Percentiles rank a stretch among this genome's conserved stretches.
These are phyloP conservation scores for Phyllosticta citriasiana DNA, from an alignment of 2,329 filamentous ascomycete genomes.

Conservation along the genomic window DNA sequence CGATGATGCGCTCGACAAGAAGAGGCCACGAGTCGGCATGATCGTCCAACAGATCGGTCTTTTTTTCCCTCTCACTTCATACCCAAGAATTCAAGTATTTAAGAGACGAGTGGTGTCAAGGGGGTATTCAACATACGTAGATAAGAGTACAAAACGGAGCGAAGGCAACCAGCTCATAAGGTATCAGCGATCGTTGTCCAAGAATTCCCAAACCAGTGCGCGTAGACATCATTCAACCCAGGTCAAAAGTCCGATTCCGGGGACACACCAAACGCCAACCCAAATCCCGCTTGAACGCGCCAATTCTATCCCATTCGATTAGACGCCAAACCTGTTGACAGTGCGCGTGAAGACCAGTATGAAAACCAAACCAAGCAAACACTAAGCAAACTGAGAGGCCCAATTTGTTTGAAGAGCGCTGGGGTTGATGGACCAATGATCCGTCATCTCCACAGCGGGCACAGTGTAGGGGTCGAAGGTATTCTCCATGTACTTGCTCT, in stretches of 20 bases:
- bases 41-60: not conserved
- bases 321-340: not conserved
- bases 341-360: not conserved
- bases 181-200: not conserved
- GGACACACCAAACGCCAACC: conserved; percentile 2
- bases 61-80: not conserved
- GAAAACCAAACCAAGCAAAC: not conserved
- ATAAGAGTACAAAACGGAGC: not conserved
- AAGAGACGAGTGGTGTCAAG: not conserved
- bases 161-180: not conserved
- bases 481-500: conserved; percentile 2
- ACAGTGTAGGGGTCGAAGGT: conserved; percentile 2
- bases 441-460: not conserved
- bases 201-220: not conserved
- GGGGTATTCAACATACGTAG: not conserved
- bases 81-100: not conserved
- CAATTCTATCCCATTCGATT: conserved; percentile 4
- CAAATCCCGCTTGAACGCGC: conserved; percentile 10
- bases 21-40: not conserved
- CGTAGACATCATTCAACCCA: not conserved
- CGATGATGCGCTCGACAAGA: not conserved
- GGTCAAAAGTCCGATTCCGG: not conserved
- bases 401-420: conserved; percentile 7
- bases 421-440: conserved; percentile 8
- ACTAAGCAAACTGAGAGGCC: conserved; percentile 2